These are phyloP conservation scores for Zygosaccharomyces pseudobailii DNA, from an alignment of 1,139 yeast genomes.

Conservation along the genomic window DNA sequence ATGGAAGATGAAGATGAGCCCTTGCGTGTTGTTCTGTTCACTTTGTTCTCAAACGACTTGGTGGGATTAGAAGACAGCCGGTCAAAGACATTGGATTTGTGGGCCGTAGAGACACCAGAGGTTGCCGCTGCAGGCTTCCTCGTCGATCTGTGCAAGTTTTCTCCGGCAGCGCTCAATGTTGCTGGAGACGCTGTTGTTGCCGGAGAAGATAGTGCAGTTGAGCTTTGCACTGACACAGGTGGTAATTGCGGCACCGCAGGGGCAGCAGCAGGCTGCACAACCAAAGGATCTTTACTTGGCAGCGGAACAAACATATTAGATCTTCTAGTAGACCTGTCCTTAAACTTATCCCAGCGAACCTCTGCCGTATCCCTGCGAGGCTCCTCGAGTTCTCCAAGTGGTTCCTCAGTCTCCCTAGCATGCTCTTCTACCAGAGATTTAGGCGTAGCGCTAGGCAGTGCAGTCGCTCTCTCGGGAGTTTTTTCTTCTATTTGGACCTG, in stretches of 20 bases:
- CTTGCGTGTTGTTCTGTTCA: constrained; percentile 13
- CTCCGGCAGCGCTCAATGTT: background rate
- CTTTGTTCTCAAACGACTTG: constrained; percentile 32
- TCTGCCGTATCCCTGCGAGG: background rate
- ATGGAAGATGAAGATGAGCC: constrained; percentile 20
- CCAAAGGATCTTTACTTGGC: constrained; percentile 33
- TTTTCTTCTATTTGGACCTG: constrained; percentile 1
- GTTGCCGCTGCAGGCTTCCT: background rate
- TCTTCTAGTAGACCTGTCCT: constrained; percentile 24
- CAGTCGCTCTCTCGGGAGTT: constrained; percentile 8
- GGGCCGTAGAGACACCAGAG: constrained; percentile 1
- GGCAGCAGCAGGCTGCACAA: constrained; percentile 18
- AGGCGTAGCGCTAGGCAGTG: constrained; percentile 13
- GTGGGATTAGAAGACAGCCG: constrained; percentile 30
- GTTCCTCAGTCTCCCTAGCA: constrained; percentile 24
- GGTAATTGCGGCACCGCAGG: constrained; percentile 3
- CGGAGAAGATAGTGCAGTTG: background rate
- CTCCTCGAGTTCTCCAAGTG: constrained; percentile 7
- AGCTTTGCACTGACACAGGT: background rate
- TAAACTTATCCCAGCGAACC: constrained; percentile 4
- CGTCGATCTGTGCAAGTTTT: background rate
- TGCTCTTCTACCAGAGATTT: constrained; percentile 20
- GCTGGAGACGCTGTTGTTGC: background rate
- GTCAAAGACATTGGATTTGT: constrained; percentile 26
- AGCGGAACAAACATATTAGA: constrained; percentile 34